Evolutionary conservation across 805 yeast species (phyloP), one percentile per base, ranked within the genome.

Genomic region (Candida sakaeoensis): DNA sequence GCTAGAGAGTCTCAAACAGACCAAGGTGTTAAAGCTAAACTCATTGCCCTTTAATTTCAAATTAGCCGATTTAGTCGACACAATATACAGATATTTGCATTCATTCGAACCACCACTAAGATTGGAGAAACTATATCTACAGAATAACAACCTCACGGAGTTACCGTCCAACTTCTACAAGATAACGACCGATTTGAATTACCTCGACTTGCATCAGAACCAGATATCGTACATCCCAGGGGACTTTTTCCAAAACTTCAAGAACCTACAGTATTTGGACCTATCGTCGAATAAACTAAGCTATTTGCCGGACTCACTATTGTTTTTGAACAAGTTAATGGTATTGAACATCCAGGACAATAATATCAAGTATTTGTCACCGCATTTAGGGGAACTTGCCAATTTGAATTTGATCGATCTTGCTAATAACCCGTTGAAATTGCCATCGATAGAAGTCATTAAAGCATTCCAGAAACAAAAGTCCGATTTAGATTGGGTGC

Each of bases 191-290:
- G 60, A 65, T 32, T 59, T 85, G 38, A 65, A 76, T 40, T 82
- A 79, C 46, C 60, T 86, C 41, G 91, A 85, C 55, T 58, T 86
- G 33, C 84, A 85, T 53, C 65, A 70, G 43, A 86, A 86, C 55
- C 54, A 61, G 33, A 68, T 86, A 37, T 48, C 65, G 2, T 66
- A 61, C 33, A 70, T 85, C 33, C 89, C 95, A 0, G 49, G 46
- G 1, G 55, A 50, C 2, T 57, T 68, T 5, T 50, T 77, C 43
- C 43, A 50, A 14, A 52, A 53, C 3, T 65, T 73, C 29, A 50
- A 52, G 9, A 64, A 68, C 6, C 60, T 85, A 40, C 90, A 82
- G 50, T 79, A 80, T 37, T 58, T 85, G 30, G 91, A 85, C 57
- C 55, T 85, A 15, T 79, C 88, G 15, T 59, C 65, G 26, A 85